Evolutionary conservation across 345 rosid species (phyloP), one percentile per base, ranked within the genome.

Genomic region (Eucalyptus sp.): DNA sequence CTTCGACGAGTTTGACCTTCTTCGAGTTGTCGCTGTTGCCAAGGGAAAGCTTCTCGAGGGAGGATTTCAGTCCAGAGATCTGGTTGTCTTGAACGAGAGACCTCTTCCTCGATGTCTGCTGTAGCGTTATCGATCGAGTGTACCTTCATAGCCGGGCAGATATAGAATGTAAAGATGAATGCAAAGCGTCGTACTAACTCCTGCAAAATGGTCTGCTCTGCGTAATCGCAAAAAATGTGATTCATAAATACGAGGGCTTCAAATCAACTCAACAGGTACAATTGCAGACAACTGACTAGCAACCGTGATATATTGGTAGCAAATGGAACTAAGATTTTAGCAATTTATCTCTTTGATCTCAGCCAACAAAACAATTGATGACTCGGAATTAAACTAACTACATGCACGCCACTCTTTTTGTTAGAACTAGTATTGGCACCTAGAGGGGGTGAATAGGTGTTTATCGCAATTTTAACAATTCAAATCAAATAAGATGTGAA

Each of bases 151-250:
- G 91, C 93, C 99, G 94, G 25, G 95, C 98, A 90, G 86, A 90
- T 51, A 95, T 89, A 29, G 98, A 91, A 50, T 93, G 95, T 12
- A 97, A 94, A n/a, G 98, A 94, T 87, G 96, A 92, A 64, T 68
- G 96, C 90, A 98, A 88, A 50, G 97, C 95, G 60, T 94, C 97
- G 90, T 95, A 90, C 92, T 97, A 13, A 95, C 94, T 90, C 94
- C 95, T 10, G 91, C 52, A 87, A 94, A 95, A 51, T 93, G 96
- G 90, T 94, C 99, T 95, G 97, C 58, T 94, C 99, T 95, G 97
- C 79, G 25, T 25, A 27, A 52, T 13, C 80, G 50, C 62, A 33
- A 50, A 54, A 51, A 18, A 76, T 16, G 66, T 12, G 60, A 58
- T 31, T 56, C 46, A 86, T 0, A 60, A 12, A 25, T 25, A 60